phyloP scores from a whole-genome alignment of 768 basidiomycete genomes.

The Rhodosporidiobolus sp. region DNA sequence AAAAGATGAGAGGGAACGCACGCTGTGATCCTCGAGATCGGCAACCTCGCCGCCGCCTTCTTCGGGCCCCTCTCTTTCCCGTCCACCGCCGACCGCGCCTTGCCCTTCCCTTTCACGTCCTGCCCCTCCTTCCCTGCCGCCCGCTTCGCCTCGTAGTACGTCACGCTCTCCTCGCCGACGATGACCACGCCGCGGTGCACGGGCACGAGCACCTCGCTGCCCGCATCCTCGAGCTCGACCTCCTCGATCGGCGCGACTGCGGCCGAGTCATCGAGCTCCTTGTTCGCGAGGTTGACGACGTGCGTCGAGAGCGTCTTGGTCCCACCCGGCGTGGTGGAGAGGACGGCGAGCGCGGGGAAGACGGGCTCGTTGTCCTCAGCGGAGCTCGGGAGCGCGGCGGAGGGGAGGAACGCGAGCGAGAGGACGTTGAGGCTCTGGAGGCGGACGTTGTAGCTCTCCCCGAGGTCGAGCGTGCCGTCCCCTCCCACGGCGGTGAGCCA shows the following conservation, averaged over 20 bases:
- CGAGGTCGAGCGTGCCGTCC: constrained; percentile 26
- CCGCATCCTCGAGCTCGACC: constrained; percentile 33
- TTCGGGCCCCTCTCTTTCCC: background rate
- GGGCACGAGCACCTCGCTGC: constrained; percentile 35
- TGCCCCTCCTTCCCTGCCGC: background rate
- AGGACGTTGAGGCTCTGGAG: constrained; percentile 67
- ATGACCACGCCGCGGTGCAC: constrained; percentile 43
- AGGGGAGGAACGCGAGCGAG: constrained; percentile 62
- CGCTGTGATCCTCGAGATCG: constrained; percentile 35
- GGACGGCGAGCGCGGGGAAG: constrained; percentile 58
- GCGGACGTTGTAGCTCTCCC: constrained; percentile 35
- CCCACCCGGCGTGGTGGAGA: constrained; percentile 61
- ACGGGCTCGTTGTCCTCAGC: too few relatives aligned
- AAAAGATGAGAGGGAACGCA: constrained; percentile 7
- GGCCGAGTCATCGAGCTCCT: constrained; percentile 41
- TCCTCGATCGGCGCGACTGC: constrained; percentile 9
- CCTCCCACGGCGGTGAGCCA: background rate
- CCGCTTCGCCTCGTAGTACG: constrained; percentile 7
- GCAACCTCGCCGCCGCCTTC: constrained; percentile 32
- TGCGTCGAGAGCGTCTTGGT: constrained; percentile 47
- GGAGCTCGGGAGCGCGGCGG: constrained; percentile 44
- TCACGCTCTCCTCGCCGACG: constrained; percentile 43
- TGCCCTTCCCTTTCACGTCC: constrained; percentile 9
- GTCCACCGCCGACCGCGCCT: constrained; percentile 5
- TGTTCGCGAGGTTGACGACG: constrained; percentile 36